A percentile compares a stretch with the other conserved stretches of the same genome.
phyloP scores from a whole-genome alignment of 306 rosid genomes.

The Glycine soja region DNA sequence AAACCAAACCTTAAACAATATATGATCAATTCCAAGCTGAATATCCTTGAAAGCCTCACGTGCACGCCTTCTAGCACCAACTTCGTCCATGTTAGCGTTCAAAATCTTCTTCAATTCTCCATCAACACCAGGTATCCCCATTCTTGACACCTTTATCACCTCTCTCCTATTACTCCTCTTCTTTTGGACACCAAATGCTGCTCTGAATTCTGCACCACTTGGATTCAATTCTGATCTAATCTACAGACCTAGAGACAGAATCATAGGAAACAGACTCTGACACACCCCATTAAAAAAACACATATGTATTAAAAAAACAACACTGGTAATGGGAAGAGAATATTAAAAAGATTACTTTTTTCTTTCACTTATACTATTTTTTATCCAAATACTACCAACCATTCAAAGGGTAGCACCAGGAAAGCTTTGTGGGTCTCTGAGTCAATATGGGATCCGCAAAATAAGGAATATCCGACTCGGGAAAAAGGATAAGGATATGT shows the following conservation, averaged over 20 bases:
- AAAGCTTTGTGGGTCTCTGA: slow-evolving; percentile 47
- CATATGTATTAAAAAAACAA: not conserved
- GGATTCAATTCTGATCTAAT: slow-evolving; percentile 26
- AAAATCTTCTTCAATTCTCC: slow-evolving; percentile 67
- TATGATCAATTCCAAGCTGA: slow-evolving; percentile 86
- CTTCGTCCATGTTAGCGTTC: slow-evolving; percentile 75
- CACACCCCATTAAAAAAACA: not conserved
- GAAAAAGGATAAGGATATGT: not conserved
- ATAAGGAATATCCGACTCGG: slow-evolving; percentile 3
- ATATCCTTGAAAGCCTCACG: slow-evolving; percentile 79
- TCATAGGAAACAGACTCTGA: not conserved
- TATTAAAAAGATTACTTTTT: not conserved
- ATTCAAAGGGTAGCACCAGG: slow-evolving; percentile 12
- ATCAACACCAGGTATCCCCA: slow-evolving; percentile 62
- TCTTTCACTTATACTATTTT: not conserved
- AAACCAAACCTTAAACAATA: slow-evolving; percentile 69
- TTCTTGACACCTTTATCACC: slow-evolving; percentile 50
- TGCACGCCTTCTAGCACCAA: slow-evolving; percentile 74
- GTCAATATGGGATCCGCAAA: slow-evolving; percentile 32
- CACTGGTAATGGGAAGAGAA: not conserved
- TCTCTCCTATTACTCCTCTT: slow-evolving; percentile 40
- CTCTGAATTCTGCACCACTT: slow-evolving; percentile 47
- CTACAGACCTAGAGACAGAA: slow-evolving; percentile 5
- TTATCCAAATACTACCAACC: slow-evolving; percentile 20
- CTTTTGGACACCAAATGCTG: slow-evolving; percentile 20